These are phyloP conservation scores for Ophiostoma himal-ulmi DNA, from an alignment of 2,329 filamentous ascomycete genomes.

Conservation along the genomic window DNA sequence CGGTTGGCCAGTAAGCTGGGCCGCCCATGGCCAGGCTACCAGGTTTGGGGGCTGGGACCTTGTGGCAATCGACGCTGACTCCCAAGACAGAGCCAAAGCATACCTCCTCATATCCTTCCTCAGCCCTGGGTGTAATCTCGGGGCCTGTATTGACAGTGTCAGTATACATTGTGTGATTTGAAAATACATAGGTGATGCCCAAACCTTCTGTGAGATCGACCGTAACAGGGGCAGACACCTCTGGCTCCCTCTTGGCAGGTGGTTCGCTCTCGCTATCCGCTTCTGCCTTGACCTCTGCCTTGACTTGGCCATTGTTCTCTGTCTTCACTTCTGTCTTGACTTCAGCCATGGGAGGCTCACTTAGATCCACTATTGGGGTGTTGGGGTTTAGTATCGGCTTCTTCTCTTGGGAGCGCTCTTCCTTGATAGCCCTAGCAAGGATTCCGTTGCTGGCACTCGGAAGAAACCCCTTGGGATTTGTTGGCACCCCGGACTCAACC, in stretches of 20 bases:
- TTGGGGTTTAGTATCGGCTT: not conserved
- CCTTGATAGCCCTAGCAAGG: constrained; percentile 40
- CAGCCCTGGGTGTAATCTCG: constrained; percentile 53
- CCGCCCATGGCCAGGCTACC: constrained; percentile 54
- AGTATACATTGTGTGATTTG: not conserved
- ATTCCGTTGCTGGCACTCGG: constrained; percentile 48
- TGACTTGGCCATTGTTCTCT: not conserved
- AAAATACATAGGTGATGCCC: not conserved
- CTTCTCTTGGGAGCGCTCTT: constrained; percentile 24
- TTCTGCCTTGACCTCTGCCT: constrained; percentile 14
- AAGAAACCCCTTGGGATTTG: constrained; percentile 38
- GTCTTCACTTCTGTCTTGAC: not conserved
- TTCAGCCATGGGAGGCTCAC: not conserved
- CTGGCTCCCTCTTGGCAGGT: constrained; percentile 14
- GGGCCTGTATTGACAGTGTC: constrained; percentile 28
- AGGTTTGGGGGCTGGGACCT: constrained; percentile 64
- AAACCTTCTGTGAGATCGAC: constrained; percentile 55
- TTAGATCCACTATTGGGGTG: not conserved
- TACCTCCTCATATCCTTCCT: constrained; percentile 61
- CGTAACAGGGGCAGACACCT: constrained; percentile 35
- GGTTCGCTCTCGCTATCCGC: not conserved
- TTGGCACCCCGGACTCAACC: constrained; percentile 29
- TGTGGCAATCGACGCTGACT: constrained; percentile 59
- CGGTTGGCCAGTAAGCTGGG: constrained; percentile 60
- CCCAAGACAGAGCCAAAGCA: constrained; percentile 74